Evolutionary conservation across 2,329 filamentous ascomycete species (phyloP).

Genomic region (Fusarium temperatum): DNA sequence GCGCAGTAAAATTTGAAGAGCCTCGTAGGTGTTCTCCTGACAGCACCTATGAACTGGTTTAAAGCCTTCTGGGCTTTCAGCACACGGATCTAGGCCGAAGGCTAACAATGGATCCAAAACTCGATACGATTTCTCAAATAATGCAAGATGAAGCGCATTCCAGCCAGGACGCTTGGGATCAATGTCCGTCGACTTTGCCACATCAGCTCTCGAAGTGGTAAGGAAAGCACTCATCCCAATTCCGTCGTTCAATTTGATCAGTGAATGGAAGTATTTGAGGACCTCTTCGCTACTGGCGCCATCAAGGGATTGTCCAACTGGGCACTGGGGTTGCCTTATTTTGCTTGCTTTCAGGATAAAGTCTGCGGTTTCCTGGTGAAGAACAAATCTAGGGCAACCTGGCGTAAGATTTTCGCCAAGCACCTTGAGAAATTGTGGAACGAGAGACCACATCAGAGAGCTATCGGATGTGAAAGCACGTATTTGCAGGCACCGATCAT

Average conservation of each 20-base stretch:
- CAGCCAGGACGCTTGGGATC: background rate
- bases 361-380: background rate
- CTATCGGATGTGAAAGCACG: background rate
- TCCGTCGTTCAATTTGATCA: background rate
- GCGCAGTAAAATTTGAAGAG: no score
- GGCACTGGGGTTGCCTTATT: no score
- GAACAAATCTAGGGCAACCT: background rate
- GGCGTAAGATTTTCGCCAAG: background rate
- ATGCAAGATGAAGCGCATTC: background rate
- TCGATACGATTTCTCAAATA: background rate
- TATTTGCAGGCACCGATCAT: no score
- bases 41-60: background rate
- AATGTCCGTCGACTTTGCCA: background rate
- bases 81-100: background rate
- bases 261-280: background rate
- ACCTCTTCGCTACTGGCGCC: background rate
- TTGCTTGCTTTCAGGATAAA: background rate
- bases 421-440: background rate
- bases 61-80: background rate
- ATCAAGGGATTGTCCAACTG: no score
- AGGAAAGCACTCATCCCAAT: background rate
- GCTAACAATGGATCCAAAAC: background rate
- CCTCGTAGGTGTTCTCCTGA: no score
- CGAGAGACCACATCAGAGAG: no score
- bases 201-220: fast-evolving